These are phyloP conservation scores for Lophiostoma macrostomum DNA, from an alignment of 495 filamentous ascomycete species.

Conservation along the genomic window DNA sequence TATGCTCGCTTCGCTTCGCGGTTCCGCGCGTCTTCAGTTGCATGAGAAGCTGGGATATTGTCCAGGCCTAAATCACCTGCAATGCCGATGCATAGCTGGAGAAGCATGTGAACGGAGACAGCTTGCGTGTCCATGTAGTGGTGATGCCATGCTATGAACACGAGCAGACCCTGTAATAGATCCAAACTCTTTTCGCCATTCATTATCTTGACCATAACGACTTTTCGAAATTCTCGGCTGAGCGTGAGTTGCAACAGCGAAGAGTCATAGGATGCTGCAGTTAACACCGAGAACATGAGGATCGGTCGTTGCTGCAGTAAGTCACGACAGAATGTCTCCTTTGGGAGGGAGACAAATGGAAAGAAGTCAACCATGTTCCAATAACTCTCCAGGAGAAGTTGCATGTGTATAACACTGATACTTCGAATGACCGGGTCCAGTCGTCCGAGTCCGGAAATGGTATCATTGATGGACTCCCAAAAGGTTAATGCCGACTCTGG, in stretches of 20 bases:
- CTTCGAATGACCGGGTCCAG: conserved; percentile 21
- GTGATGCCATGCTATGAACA: conserved; percentile 29
- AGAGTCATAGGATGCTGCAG: conserved; percentile 21
- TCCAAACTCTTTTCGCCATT: conserved; percentile 29
- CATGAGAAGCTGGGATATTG: background rate
- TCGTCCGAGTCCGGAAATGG: conserved; percentile 12
- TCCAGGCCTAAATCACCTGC: conserved; percentile 23
- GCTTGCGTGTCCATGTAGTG: conserved; percentile 27
- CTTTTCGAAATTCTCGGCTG: conserved; percentile 22
- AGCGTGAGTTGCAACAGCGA: conserved; percentile 17
- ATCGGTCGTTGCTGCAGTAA: conserved; percentile 21
- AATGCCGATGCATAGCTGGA: conserved; percentile 26
- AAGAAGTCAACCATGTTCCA: conserved; percentile 22
- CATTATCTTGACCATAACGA: conserved; percentile 25
- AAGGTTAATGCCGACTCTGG: conserved; percentile 23
- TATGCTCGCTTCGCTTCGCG: conserved; percentile 24
- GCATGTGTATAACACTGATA: conserved; percentile 24
- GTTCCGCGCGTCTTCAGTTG: conserved; percentile 7
- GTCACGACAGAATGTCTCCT: conserved; percentile 5
- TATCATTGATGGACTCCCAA: conserved; percentile 27
- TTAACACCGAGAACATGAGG: conserved; percentile 22
- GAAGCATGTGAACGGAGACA: conserved; percentile 25
- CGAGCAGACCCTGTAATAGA: conserved; percentile 27
- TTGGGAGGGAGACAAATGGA: conserved; percentile 21
- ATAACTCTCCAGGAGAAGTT: conserved; percentile 15